Conservation (phyloP, 495 filamentous ascomycete genomes). For the Xylaria castorea region DNA sequence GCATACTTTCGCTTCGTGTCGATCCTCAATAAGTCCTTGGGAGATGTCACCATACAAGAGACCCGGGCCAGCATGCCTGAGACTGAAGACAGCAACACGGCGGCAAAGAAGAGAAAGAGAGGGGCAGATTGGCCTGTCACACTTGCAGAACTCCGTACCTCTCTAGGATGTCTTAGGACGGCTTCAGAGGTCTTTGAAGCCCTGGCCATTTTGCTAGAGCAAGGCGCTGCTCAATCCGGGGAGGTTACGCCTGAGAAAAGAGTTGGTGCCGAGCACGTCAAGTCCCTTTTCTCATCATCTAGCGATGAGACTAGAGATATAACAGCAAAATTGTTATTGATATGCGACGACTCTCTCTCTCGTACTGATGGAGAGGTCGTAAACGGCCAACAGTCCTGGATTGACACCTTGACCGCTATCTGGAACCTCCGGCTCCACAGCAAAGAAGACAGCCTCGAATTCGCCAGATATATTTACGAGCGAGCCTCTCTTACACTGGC, state of each 20-base stretch:
- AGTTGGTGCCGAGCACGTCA: conserved; percentile 55
- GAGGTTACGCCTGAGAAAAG: conserved; percentile 35
- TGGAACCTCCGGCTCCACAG: conserved; percentile 54
- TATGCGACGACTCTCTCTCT: conserved; percentile 44
- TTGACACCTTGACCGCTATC: conserved; percentile 43
- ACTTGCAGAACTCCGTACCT: conserved; percentile 41
- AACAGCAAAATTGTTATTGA: conserved; percentile 44
- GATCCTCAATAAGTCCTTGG: conserved; percentile 50
- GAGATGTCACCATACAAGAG: conserved; percentile 45
- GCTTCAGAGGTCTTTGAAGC: conserved; percentile 49
- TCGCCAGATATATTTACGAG: conserved; percentile 47
- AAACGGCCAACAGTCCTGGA: conserved; percentile 47
- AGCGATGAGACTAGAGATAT: conserved; percentile 48
- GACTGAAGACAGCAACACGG: conserved; percentile 18
- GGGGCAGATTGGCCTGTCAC: conserved; percentile 35
- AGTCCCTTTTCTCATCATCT: conserved; percentile 53
- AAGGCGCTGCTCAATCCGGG: conserved; percentile 21
- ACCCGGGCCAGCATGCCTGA: conserved; percentile 20
- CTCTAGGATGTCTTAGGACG: conserved; percentile 44
- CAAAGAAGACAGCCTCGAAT: conserved; percentile 47
- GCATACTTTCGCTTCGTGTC: conserved; percentile 51
- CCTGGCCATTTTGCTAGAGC: conserved; percentile 44
- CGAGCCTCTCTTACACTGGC: conserved; percentile 41
- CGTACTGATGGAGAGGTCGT: conserved; percentile 33
- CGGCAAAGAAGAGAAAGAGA: conserved; percentile 49